phyloP scores from a whole-genome alignment of 805 yeast species.

The Saccharomycopsis javanensis region DNA sequence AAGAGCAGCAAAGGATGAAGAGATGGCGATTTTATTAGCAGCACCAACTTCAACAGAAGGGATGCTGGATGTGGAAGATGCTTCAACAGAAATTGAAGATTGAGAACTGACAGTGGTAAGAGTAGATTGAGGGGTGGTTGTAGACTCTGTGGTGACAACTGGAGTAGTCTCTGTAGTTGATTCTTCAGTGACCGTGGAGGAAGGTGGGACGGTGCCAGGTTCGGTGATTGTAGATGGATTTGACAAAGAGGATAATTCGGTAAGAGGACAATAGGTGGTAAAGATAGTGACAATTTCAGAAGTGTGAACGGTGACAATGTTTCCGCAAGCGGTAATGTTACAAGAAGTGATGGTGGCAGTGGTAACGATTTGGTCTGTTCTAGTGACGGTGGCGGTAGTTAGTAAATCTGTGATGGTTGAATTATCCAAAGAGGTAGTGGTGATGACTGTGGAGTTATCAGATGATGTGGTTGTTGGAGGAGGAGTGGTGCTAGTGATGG shows the following conservation, averaged over 20 bases:
- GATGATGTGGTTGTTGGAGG: too few relatives aligned
- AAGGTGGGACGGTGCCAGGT: neutral
- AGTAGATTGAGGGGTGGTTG: constrained; percentile 7
- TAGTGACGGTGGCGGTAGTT: constrained; percentile 12
- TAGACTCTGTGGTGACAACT: neutral
- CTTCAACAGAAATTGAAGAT: constrained; percentile 7
- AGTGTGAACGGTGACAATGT: constrained; percentile 5
- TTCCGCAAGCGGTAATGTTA: constrained; percentile 1
- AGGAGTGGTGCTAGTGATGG: neutral
- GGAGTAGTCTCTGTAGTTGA: constrained; percentile 1
- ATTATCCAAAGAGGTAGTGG: neutral
- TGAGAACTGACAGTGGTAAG: constrained; percentile 9
- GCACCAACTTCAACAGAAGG: constrained; percentile 3
- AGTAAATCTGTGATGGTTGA: neutral
- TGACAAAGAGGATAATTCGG: neutral
- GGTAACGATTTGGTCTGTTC: neutral
- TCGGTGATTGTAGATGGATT: neutral
- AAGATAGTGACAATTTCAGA: constrained; percentile 5
- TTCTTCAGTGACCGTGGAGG: neutral
- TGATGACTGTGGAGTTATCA: too few relatives aligned
- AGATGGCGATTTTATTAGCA: constrained; percentile 3
- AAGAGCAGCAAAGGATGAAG: neutral
- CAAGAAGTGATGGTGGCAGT: constrained; percentile 12
- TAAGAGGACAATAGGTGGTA: constrained; percentile 10
- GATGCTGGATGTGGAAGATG: neutral